Base-by-base conservation (phyloP, 805 yeast genomes). In the Hanseniaspora lindneri region DNA sequence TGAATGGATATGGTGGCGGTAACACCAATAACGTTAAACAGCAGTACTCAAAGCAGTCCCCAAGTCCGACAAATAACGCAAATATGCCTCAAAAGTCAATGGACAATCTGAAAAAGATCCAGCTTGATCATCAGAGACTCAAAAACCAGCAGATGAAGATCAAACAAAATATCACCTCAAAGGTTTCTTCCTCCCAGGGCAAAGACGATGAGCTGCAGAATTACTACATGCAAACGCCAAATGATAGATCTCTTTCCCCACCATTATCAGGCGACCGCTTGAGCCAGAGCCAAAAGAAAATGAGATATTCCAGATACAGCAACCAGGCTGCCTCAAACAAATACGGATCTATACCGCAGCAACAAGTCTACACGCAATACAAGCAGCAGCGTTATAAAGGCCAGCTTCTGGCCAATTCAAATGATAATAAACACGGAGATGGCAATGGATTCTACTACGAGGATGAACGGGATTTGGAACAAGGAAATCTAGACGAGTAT, bases 1-100 rank as follows among this genome's bases (percentile, higher is more conserved):
- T 83, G 54, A 86, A 83, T 61, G 94, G 94, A 4, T 83, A 83
- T 60, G 92, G 92, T 24, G 77, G 78, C 60, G 82, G 83, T 44
- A 76, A 69, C 52, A 81, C 81, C 34, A 64, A 63, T 50, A 56
- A 59, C 35, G 20, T 34, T 49, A 19, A 53, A 24, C 51, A 43
- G 35, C 44, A 30, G 39, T 47, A 40, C 17, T 11, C 16, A 9
- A 30, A 30, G n/a, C 34, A 30, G 34, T 11, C 34, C 10, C 14
- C 34, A 30, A 11, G 8, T 8, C 34, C 34, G 6, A 14, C 6
- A 17, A 44, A 30, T 56, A 54, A 34, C 55, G 51, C 25, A 30
- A 35, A 39, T 39, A 44, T 3, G n/a, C 13, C 19, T 9, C 25
- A 37, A 24, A 44, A 25, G 24, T 39, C 49, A 2, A 44, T 44